Evolutionary conservation across 345 rosid species (phyloP).

Genomic region (Brassica incana): DNA sequence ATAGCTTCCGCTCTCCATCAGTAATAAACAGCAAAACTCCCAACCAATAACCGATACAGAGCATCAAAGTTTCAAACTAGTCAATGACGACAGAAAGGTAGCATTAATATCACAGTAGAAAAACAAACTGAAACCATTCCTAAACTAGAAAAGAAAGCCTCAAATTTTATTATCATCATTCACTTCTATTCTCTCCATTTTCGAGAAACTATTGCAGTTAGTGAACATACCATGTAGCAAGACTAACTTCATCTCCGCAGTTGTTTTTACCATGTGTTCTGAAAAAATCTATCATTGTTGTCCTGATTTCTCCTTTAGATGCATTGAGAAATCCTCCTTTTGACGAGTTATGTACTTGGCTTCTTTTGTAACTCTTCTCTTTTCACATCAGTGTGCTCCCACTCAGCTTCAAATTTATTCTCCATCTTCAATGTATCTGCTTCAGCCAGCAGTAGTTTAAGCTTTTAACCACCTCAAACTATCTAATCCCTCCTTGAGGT

Average conservation of each 20-base stretch:
- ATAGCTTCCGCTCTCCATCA: no score
- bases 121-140: not conserved
- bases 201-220: not conserved
- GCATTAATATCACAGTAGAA: not conserved
- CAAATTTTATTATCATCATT: not conserved
- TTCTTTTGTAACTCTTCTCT: conserved; percentile 68
- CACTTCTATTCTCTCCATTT: not conserved
- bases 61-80: not conserved
- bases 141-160: not conserved
- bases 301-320: conserved; percentile 76
- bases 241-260: not conserved
- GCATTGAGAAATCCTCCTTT: conserved; percentile 59
- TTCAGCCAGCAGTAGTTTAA: conserved; percentile 63
- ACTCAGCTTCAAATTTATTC: conserved; percentile 82
- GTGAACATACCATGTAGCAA: not conserved
- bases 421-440: conserved; percentile 72
- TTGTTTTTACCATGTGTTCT: not conserved
- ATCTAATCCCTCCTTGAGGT: conserved; percentile 93
- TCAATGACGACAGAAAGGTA: not conserved
- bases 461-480: conserved; percentile 68
- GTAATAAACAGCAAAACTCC: no score
- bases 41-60: no score
- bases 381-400: conserved; percentile 89
- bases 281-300: conserved; percentile 22
- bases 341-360: conserved; percentile 57